Conservation (phyloP, 345 rosid genomes). For the Eucalyptus fibrosa region DNA sequence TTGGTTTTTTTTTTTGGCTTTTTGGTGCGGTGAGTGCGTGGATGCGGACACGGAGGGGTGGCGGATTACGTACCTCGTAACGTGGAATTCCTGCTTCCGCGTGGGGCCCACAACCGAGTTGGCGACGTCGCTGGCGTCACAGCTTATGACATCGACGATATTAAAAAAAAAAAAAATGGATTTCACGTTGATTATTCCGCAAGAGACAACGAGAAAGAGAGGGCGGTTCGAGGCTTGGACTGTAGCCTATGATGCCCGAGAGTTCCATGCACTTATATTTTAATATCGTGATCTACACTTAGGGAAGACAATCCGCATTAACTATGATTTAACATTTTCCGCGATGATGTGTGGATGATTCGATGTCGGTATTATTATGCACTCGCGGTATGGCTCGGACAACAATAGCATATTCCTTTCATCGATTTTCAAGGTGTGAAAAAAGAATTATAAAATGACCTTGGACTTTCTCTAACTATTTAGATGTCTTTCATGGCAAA, state of each 20-base stretch:
- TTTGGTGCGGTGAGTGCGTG: not conserved
- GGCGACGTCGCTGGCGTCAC: not conserved
- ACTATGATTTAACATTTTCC: not conserved
- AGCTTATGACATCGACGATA: not conserved
- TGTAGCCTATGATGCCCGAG: not conserved
- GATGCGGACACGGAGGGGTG: not conserved
- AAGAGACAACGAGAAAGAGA: not conserved
- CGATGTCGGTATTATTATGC: not conserved
- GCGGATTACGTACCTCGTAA: not conserved
- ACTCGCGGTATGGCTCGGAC: not conserved
- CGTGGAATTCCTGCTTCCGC: not conserved
- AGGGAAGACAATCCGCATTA: not conserved
- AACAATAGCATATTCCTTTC: not conserved
- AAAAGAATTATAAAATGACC: not conserved
- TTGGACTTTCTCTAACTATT: not conserved
- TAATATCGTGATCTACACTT: not conserved
- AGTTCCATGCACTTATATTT: not conserved
- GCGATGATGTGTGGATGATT: not conserved
- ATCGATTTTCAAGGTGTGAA: too few relatives aligned
- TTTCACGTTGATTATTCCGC: not conserved
- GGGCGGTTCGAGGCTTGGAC: not conserved
- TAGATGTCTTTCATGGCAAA: not conserved
- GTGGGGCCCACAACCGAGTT: not conserved
- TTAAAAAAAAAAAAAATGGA: not conserved
- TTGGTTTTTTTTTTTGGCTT: too few relatives aligned